Percentiles rank a stretch among this genome's conserved stretches.
Conservation (phyloP, 2,329 filamentous ascomycete species). For the Epichloe bromicola region DNA sequence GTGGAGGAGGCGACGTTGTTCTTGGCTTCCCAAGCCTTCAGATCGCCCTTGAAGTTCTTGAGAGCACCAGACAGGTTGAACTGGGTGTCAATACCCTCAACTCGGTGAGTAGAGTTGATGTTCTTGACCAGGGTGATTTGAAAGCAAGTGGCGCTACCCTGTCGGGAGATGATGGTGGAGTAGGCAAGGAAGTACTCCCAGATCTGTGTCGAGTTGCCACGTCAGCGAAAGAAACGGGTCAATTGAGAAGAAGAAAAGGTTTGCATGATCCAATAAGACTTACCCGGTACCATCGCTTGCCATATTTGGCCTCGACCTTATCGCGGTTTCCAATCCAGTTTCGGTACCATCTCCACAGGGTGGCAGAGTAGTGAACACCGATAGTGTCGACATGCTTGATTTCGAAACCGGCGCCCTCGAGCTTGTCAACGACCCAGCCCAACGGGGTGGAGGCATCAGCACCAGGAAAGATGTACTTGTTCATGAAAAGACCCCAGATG, state of each 20-base stretch:
- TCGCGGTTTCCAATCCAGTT: constrained; percentile 95
- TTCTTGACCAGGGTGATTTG: constrained; percentile 88
- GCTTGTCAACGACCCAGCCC: constrained; percentile 69
- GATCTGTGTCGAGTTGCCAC: constrained; percentile 38
- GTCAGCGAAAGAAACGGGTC: not conserved
- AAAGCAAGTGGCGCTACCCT: constrained; percentile 77
- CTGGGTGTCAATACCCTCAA: constrained; percentile 62
- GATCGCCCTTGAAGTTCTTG: constrained; percentile 22
- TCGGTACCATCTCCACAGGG: constrained; percentile 94
- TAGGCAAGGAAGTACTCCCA: constrained; percentile 90
- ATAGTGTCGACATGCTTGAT: constrained; percentile 87
- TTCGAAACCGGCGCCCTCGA: constrained; percentile 62
- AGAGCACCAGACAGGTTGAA: constrained; percentile 54
- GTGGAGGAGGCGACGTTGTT: constrained; percentile 22
- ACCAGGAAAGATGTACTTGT: constrained; percentile 97
- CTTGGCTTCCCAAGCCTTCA: constrained; percentile 22
- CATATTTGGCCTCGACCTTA: constrained; percentile 91
- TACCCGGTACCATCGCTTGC: constrained; percentile 88
- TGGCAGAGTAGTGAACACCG: constrained; percentile 93
- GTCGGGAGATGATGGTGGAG: constrained; percentile 73
- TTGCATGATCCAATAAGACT: constrained; percentile 19
- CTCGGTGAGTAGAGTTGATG: constrained; percentile 75
- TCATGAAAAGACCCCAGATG: constrained; percentile 98
- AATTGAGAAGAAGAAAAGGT: not conserved
- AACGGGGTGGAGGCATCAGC: constrained; percentile 92